Percentiles rank a stretch among this genome's conserved stretches.
These are phyloP conservation scores for Leishmania martiniquensis DNA, from an alignment of 208 protist species.

Conservation along the genomic window DNA sequence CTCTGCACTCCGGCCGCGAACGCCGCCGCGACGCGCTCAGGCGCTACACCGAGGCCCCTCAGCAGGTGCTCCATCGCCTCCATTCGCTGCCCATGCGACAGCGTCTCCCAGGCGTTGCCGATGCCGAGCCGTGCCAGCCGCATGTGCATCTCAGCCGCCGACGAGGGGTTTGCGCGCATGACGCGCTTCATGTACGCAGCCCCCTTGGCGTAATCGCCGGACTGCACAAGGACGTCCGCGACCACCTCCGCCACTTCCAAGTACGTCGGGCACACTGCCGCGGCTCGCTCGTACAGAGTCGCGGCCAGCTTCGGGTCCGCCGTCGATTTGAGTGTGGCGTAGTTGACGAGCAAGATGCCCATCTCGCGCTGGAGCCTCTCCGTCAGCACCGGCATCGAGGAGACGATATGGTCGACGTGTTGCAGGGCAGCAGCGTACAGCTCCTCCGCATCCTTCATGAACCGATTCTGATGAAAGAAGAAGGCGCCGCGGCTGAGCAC, in stretches of 20 bases:
- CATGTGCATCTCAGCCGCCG: conserved; percentile 40
- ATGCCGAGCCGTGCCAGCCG: conserved; percentile 47
- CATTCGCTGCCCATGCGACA: conserved; percentile 34
- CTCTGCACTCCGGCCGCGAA: conserved; percentile 10
- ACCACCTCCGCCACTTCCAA: conserved; percentile 67
- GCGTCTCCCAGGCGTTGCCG: conserved; percentile 50
- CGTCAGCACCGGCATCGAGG: conserved; percentile 18
- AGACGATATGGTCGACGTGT: conserved; percentile 36
- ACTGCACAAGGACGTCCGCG: conserved; percentile 67
- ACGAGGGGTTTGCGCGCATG: conserved; percentile 30
- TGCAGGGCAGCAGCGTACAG: conserved; percentile 67
- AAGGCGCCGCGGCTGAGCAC: conserved; percentile 81
- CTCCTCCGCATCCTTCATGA: conserved; percentile 60
- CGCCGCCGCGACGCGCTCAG: conserved; percentile 20
- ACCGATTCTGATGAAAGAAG: conserved; percentile 79
- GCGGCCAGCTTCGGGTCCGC: conserved; percentile 37
- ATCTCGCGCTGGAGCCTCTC: conserved; percentile 54
- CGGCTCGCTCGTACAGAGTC: conserved; percentile 60
- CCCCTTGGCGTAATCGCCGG: conserved; percentile 61
- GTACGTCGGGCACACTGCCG: conserved; percentile 44
- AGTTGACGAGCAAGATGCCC: conserved; percentile 78
- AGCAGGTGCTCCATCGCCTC: conserved; percentile 70
- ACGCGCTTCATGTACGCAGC: conserved; percentile 56
- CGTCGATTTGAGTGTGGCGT: conserved; percentile 58
- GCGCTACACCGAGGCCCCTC: conserved; percentile 39